Conservation (phyloP, 441 rosid genomes). For the Viola pubescens region DNA sequence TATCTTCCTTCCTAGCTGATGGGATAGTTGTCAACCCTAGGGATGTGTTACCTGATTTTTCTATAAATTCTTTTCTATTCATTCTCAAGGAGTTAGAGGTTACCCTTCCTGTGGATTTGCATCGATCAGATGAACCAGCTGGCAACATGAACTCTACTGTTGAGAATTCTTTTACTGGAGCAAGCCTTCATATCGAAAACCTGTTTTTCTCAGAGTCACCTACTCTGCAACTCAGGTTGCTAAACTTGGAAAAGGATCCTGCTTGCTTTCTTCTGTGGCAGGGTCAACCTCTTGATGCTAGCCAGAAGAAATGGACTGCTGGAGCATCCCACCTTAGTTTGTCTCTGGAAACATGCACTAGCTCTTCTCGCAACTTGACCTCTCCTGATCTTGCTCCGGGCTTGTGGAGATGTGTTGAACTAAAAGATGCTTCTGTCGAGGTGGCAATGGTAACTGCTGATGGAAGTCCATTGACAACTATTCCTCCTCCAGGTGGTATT, state of each 20-base stretch:
- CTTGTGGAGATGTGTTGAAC: conserved; percentile 79
- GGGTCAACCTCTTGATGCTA: conserved; percentile 90
- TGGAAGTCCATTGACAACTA: conserved; percentile 60
- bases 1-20: conserved; percentile 90
- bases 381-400: conserved; percentile 34
- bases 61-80: conserved; percentile 64
- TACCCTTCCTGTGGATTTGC: conserved; percentile 64
- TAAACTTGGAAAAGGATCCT: conserved; percentile 94
- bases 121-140: conserved; percentile 31
- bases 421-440: conserved; percentile 57
- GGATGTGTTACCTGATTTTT: conserved; percentile 64
- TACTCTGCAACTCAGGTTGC: conserved; percentile 54
- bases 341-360: conserved; percentile 62
- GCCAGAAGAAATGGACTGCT: conserved; percentile 86
- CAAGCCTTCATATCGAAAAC: conserved; percentile 80
- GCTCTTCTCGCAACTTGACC: conserved; percentile 27
- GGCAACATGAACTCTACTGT: conserved; percentile 23
- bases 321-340: conserved; percentile 62
- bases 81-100: conserved; percentile 67
- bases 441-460: conserved; percentile 92
- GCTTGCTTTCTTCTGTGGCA: conserved; percentile 93
- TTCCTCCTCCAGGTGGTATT: conserved; percentile 98
- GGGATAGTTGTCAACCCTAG: conserved; percentile 85
- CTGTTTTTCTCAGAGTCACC: conserved; percentile 85
- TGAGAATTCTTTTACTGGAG: conserved; percentile 64